phyloP scores from a whole-genome alignment of 257 asterid species.

The Solanum paucissectum region DNA sequence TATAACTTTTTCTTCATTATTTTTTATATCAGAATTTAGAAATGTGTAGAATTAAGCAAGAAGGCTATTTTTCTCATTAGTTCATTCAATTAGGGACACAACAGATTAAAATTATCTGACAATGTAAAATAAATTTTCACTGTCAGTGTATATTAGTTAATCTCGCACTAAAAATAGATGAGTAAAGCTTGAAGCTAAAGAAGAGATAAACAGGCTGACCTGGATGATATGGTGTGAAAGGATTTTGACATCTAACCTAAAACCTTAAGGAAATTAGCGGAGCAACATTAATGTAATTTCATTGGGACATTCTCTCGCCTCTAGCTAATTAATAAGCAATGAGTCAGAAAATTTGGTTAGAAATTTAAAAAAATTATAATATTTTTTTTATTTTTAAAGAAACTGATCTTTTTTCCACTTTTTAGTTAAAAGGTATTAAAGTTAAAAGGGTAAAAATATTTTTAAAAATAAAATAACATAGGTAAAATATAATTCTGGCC shows the following conservation, averaged over 20 bases:
- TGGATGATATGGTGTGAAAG: neutral
- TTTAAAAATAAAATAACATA: no score
- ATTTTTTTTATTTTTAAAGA: no score
- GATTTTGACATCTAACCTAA: neutral
- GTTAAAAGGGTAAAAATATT: no score
- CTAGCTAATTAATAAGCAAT: neutral
- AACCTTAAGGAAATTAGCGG: neutral
- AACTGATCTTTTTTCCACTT: no score
- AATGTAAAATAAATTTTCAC: no score
- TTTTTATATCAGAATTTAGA: neutral
- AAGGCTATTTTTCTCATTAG: neutral
- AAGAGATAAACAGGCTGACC: neutral
- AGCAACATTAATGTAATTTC: neutral
- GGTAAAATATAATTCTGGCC: no score
- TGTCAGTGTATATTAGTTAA: no score
- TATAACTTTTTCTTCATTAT: neutral
- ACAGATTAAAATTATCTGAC: no score
- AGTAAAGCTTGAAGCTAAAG: neutral
- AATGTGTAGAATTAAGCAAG: neutral
- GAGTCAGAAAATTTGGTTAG: no score
- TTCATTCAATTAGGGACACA: neutral
- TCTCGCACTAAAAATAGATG: neutral
- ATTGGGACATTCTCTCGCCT: neutral
- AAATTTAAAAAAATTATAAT: no score
- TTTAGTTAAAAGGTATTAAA: no score